A percentile compares a stretch with the other conserved stretches of the same genome.
Conservation (phyloP, 2,329 filamentous ascomycete genomes). For the Claviceps paspali region DNA sequence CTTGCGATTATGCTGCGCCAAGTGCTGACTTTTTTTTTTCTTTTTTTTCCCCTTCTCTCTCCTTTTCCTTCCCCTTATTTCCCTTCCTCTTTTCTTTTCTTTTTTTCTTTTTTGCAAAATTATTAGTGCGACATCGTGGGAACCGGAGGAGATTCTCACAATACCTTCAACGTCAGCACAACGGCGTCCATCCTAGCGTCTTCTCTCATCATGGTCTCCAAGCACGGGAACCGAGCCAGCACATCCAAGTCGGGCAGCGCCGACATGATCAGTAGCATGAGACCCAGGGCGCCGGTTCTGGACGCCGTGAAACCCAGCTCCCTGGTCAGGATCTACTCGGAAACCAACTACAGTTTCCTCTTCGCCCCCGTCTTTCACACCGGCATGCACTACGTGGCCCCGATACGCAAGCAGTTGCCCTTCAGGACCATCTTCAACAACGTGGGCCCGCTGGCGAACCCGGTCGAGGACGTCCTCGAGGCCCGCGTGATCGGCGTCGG, state of each 20-base stretch:
- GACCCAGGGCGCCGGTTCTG: slow-evolving; percentile 58
- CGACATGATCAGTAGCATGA: slow-evolving; percentile 68
- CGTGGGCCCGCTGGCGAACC: slow-evolving; percentile 82
- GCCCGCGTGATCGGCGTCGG: slow-evolving; percentile 89
- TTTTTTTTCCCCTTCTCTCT: too few relatives aligned
- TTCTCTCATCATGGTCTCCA: slow-evolving; percentile 69
- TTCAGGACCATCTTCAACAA: slow-evolving; percentile 98
- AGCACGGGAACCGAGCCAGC: slow-evolving; percentile 91
- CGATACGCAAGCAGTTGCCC: slow-evolving; percentile 73
- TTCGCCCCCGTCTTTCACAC: slow-evolving; percentile 95
- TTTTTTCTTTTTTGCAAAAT: too few relatives aligned
- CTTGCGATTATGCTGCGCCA: too few relatives aligned
- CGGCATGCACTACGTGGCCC: slow-evolving; percentile 78
- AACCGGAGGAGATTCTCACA: slow-evolving; percentile 89
- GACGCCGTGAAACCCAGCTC: slow-evolving; percentile 57
- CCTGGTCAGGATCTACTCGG: slow-evolving; percentile 56
- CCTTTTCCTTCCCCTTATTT: too few relatives aligned
- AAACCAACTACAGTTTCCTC: slow-evolving; percentile 85
- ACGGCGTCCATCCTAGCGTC: slow-evolving; percentile 87
- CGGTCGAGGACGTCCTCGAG: slow-evolving; percentile 70
- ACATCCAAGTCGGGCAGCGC: slow-evolving; percentile 93
- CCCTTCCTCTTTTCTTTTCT: too few relatives aligned
- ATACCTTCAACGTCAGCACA: slow-evolving; percentile 97
- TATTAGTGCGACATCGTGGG: slow-evolving; percentile 77
- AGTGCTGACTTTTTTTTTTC: background rate